Evolutionary conservation across 352 stramenopile species (phyloP), one percentile per base, ranked within the genome.

Genomic region (Pythium aquatile): DNA sequence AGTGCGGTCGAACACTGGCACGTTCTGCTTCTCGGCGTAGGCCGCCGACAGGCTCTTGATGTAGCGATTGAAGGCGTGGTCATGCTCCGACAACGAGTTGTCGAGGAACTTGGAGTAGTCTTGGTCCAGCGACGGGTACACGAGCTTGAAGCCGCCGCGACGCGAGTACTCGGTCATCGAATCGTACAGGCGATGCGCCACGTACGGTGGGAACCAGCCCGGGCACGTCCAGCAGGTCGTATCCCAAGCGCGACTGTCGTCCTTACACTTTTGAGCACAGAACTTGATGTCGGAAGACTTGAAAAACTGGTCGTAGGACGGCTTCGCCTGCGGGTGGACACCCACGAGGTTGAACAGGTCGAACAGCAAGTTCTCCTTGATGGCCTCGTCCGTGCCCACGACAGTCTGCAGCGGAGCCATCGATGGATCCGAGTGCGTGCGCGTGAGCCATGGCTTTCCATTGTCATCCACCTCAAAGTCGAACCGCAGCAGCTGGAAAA

Each of bases 381-480:
- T 78, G 7, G 69, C 81, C 55, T 85, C 83, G 44, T 95, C 86
- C 5, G 81, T 87, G 46, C 75, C 82, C 51, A 92, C 74, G 1
- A 76, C 63, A 32, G 83, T 85, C 55, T 76, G 64, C 16, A 73
- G 69, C 0, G 78, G 72, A 11, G 70, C 63, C 46, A 93, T 77
- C 20, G 77, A 88, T 44, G 86, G 86, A 52, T 90, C 87, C 26
- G 79, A 80, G 55, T 80, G 73, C 14, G 88, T 73, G 48, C 98
- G 90, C 61, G 98, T 94, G 33, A 99, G 83, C 83, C 90, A 98
- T n/a, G 97, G 95, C 64, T 98, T 98, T 16, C 96, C 80, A 30
- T 74, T 80, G 69, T 91, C 77, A 63, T 99, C 96, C 26, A 99
- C 72, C 75, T 99, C 93, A 52, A 99, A 94, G 65, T 99, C 96